Base-by-base conservation (phyloP, 345 rosid genomes). In the Limnanthes douglasii region DNA sequence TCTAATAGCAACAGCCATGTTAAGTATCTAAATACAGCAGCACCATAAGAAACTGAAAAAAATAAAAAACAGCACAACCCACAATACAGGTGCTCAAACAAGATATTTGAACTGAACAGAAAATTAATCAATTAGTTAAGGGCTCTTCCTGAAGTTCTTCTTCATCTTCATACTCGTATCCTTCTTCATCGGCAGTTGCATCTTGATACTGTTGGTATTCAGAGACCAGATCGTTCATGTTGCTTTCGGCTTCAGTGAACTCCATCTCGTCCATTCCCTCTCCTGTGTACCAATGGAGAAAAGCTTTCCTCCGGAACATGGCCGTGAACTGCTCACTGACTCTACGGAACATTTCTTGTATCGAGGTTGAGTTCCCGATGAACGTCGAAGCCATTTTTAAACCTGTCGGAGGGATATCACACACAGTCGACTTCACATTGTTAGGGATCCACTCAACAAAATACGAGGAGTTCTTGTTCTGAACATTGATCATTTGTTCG, bases 191-290 rank as follows among this genome's bases (percentile, higher is more conserved):
- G 9, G 86, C 82, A 0, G 86, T 76, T 2, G 86, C 86, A 21
- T 76, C 86, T 44, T 76, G 86, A 45, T 76, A 76, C 36, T 76
- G 86, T 31, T 76, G 86, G 47, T 76, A 76, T 53, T 76, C 86
- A 0, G 86, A 69, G 5, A 76, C 86, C 39, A 76, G 62, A 66
- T 72, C 86, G 5, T 76, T 76, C 86, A 76, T 76, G 64, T 76
- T 75, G 41, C 85, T 75, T 50, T 77, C 82, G 8, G 82, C 88
- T 41, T 77, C 92, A 2, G 92, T 78, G 36, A 74, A 74, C 60
- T 78, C 92, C 92, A 78, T 78, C 57, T 78, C 92, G 12, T 78
- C 92, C 92, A 74, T 78, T 10, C 92, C 92, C 39, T 78, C 88
- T 23, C 78, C 88, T 0, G 88, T 77, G 54, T 77, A 77, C 88